Base-by-base conservation (phyloP, 2,329 filamentous ascomycete genomes). In the Paraphoma sp. region DNA sequence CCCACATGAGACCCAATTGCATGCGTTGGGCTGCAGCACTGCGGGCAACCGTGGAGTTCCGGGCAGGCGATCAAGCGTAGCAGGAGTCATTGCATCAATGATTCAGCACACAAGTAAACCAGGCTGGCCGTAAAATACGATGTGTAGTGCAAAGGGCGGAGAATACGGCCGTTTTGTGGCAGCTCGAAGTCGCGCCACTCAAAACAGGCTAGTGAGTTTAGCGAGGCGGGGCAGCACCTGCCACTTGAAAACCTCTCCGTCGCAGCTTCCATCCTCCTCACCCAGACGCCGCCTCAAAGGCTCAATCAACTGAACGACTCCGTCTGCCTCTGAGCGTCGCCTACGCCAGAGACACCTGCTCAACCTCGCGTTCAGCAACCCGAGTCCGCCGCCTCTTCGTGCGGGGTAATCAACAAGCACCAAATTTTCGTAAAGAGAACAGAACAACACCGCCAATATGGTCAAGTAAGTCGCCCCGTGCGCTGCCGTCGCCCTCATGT, bases 381-480 rank as follows among this genome's bases (percentile, higher is more conserved):
- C 63, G 62, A 69, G 60, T 56, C 67, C 65, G 65, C 60, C 63
- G 56, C 58, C 33, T 31, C 49, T 50, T 51, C 63, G 71, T 70
- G 75, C 74, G 75, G 74, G 75, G 74, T 75, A 75, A 36, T 66
- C 60, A 60, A 63, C 55, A 62, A 23, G 55, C 45, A 70, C 64
- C 67, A 63, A 75, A 72, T 74, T 75, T 75, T 73, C 59, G 10
- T 58, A 65, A 62, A 70, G 62, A 71, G 61, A 67, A 74, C 59
- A 65, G 48, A 56, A 58, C 67, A 90, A 87, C 80, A 91, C 93
- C 91, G 92, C 85, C 90, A 97, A 93, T 82, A 99, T 99, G 95
- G 95, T 99, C 82, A 97, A 98, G 93, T 97, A 90, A 90, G 93
- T 94, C 53, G 60, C 59, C 55, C 42, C 57, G 33, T 54, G 43